A percentile compares a stretch with the other conserved stretches of the same genome.
Evolutionary conservation across 352 stramenopile species (phyloP).

Genomic region (Albugo candida): DNA sequence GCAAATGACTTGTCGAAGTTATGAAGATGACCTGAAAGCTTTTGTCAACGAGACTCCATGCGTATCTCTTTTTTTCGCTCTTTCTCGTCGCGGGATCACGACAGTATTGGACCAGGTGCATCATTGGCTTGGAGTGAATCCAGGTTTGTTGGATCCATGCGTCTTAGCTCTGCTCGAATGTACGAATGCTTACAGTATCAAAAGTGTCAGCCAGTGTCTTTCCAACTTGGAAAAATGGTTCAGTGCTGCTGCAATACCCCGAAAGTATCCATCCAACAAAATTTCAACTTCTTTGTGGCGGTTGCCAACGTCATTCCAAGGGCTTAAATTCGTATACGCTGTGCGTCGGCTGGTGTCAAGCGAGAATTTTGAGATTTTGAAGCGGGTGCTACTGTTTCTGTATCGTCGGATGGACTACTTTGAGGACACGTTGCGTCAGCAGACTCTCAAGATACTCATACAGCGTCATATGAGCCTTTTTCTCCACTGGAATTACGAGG

Average conservation of each 20-base stretch:
- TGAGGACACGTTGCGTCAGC: conserved; percentile 40
- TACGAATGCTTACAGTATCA: conserved; percentile 43
- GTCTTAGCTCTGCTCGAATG: conserved; percentile 50
- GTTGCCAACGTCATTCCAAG: conserved; percentile 21
- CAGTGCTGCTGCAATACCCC: conserved; percentile 12
- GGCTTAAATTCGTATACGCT: conserved; percentile 27
- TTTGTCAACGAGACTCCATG: conserved; percentile 18
- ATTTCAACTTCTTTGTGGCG: conserved; percentile 20
- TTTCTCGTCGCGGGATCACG: conserved; percentile 25
- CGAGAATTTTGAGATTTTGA: conserved; percentile 54
- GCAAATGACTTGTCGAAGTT: conserved; percentile 3
- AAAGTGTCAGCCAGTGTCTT: conserved; percentile 39
- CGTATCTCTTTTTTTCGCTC: conserved; percentile 21
- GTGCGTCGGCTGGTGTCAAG: conserved; percentile 51
- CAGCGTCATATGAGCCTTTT: conserved; percentile 64
- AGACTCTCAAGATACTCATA: conserved; percentile 42
- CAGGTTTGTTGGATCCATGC: conserved; percentile 36
- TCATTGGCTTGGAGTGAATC: conserved; percentile 30
- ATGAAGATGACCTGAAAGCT: conserved; percentile 16
- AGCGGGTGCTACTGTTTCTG: conserved; percentile 37
- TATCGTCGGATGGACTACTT: conserved; percentile 60
- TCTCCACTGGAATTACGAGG: conserved; percentile 56
- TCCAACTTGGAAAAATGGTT: conserved; percentile 55
- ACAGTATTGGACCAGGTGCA: conserved; percentile 33
- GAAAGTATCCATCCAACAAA: conserved; percentile 2